Percentiles rank a stretch among this genome's conserved stretches.
These are phyloP conservation scores for Comarum palustre DNA, from an alignment of 306 rosid genomes.

Conservation along the genomic window DNA sequence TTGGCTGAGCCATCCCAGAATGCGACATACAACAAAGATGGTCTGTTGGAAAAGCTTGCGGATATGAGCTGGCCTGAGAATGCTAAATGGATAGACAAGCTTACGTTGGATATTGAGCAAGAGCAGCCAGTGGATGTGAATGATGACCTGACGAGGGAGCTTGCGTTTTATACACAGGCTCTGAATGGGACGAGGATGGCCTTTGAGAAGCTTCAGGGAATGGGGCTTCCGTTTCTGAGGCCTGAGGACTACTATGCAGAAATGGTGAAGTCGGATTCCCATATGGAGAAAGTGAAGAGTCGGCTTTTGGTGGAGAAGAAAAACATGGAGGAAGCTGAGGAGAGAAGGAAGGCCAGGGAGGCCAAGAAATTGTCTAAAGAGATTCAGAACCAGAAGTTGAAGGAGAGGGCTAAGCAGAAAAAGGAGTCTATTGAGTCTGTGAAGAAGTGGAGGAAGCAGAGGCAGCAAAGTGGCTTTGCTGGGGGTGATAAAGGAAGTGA, in stretches of 20 bases:
- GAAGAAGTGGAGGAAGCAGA: constrained; percentile 96
- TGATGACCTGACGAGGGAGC: constrained; percentile 84
- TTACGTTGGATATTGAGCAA: constrained; percentile 66
- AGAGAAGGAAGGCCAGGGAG: constrained; percentile 83
- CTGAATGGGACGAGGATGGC: constrained; percentile 77
- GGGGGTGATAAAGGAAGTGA: constrained; percentile 45
- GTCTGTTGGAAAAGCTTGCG: constrained; percentile 75
- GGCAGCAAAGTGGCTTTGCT: constrained; percentile 82
- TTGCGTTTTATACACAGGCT: constrained; percentile 77
- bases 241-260: constrained; percentile 87
- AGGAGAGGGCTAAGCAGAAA: constrained; percentile 87
- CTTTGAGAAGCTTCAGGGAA: constrained; percentile 61
- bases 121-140: constrained; percentile 77
- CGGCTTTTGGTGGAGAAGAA: constrained; percentile 63
- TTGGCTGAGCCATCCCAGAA: constrained; percentile 58
- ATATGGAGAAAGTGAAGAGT: constrained; percentile 80
- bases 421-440: constrained; percentile 85
- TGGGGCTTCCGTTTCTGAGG: constrained; percentile 71
- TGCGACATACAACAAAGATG: constrained; percentile 63
- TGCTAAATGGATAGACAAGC: constrained; percentile 68
- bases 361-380: constrained; percentile 73
- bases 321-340: constrained; percentile 83
- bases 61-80: constrained; percentile 84
- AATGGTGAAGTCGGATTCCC: constrained; percentile 83
- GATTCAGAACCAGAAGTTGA: constrained; percentile 72